phyloP scores from a whole-genome alignment of 2,329 filamentous ascomycete species.

The Hypocreales sp. region DNA sequence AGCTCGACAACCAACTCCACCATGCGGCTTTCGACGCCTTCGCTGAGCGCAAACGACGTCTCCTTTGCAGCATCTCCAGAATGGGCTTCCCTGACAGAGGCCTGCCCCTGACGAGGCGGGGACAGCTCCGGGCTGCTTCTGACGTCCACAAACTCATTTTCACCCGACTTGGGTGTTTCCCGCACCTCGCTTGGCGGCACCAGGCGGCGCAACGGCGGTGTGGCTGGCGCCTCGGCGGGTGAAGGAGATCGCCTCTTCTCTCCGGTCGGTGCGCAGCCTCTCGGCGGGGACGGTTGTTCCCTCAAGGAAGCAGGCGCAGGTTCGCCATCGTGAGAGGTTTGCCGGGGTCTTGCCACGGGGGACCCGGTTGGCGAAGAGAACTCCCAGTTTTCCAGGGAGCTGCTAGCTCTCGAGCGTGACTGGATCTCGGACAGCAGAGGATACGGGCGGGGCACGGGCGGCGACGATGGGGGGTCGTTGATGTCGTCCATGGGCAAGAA shows the following conservation, averaged over 20 bases:
- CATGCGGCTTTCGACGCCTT: conserved; percentile 31
- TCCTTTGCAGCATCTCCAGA: conserved; percentile 5
- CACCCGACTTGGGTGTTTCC: conserved; percentile 25
- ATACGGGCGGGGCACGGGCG: conserved; percentile 37
- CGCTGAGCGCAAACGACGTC: conserved; percentile 24
- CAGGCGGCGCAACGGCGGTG: conserved; percentile 7
- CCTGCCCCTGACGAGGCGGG: background rate
- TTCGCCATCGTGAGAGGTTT: conserved; percentile 5
- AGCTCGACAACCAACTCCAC: conserved; percentile 33
- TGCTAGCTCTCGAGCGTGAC: conserved; percentile 24
- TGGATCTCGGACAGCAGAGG: conserved; percentile 36
- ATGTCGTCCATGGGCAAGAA: conserved; percentile 30
- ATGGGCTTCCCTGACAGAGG: background rate
- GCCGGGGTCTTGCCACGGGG: conserved; percentile 21
- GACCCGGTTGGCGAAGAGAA: conserved; percentile 44
- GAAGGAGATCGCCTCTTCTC: conserved; percentile 2
- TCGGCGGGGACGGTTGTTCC: conserved; percentile 5
- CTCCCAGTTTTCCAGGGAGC: conserved; percentile 27
- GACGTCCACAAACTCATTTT: conserved; percentile 35
- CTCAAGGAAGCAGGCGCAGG: conserved; percentile 4
- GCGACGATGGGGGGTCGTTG: conserved; percentile 42
- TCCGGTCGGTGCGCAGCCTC: conserved; percentile 5
- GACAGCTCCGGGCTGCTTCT: conserved; percentile 23
- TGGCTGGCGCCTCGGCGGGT: conserved; percentile 3
- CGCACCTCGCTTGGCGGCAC: conserved; percentile 5